Evolutionary conservation across 371 early-diverging fungal species (phyloP).

Genomic region (Neoconidiobolus thromboides): DNA sequence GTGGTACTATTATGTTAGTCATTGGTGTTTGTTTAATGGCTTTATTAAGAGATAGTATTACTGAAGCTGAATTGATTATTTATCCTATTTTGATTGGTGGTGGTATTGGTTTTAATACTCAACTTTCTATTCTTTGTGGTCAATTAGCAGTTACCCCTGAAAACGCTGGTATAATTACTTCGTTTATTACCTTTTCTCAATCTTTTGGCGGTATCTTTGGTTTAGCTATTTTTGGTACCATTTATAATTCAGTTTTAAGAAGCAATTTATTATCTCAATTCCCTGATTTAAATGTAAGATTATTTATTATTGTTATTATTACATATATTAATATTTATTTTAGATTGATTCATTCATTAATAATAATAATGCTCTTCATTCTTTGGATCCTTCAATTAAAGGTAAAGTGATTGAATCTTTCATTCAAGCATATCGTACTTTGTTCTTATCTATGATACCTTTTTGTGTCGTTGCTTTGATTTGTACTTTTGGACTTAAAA

Average conservation of each 20-base stretch:
- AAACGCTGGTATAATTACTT: conserved; percentile 36
- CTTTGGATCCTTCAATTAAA: too few relatives aligned
- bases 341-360: too few relatives aligned
- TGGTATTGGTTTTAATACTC: conserved; percentile 37
- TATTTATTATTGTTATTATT: too few relatives aligned
- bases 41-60: background rate
- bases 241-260: background rate
- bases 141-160: conserved; percentile 28
- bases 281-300: background rate
- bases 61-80: background rate
- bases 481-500: too few relatives aligned
- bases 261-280: background rate
- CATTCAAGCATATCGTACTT: too few relatives aligned
- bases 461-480: too few relatives aligned
- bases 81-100: conserved; percentile 15
- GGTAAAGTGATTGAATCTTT: too few relatives aligned
- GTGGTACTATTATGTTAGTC: background rate
- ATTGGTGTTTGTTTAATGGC: background rate
- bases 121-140: conserved; percentile 30
- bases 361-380: too few relatives aligned
- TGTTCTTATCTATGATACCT: too few relatives aligned
- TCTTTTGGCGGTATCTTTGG: conserved; percentile 37
- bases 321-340: too few relatives aligned
- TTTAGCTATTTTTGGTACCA: conserved; percentile 17
- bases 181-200: conserved; percentile 36